A percentile compares a stretch with the other conserved stretches of the same genome.
Conservation (phyloP, 2,329 filamentous ascomycete genomes). For the Trichoderma harzianum region DNA sequence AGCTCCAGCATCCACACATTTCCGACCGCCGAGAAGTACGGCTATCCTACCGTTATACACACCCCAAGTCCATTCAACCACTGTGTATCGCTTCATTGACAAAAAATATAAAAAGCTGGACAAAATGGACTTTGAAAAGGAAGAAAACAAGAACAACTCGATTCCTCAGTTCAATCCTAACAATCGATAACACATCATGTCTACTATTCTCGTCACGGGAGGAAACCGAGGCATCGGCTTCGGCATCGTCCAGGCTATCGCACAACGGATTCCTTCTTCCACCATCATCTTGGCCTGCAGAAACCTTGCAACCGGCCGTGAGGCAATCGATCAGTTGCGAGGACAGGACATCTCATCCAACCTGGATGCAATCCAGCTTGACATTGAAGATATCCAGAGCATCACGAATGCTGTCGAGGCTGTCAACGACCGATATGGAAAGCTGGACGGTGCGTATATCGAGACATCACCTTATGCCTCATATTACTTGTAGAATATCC, state of each 20-base stretch:
- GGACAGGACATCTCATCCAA: background rate
- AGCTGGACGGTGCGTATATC: constrained; percentile 21
- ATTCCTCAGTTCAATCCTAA: background rate
- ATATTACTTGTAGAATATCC: background rate
- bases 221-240: constrained; percentile 34
- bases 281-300: constrained; percentile 28
- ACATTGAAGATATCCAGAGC: constrained; percentile 22
- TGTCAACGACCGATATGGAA: constrained; percentile 21
- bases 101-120: background rate
- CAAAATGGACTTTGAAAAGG: background rate
- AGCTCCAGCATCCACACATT: background rate
- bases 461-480: background rate
- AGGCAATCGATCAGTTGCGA: constrained; percentile 3
- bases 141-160: background rate
- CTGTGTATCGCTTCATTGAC: background rate
- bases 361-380: constrained; percentile 18
- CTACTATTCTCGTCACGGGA: constrained; percentile 13
- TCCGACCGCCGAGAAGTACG: background rate
- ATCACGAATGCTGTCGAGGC: constrained; percentile 17
- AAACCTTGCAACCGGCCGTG: background rate
- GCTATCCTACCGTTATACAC: background rate
- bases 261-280: constrained; percentile 22
- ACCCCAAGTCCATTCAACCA: background rate
- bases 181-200: background rate
- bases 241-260: constrained; percentile 27